These are phyloP conservation scores for Leishmania tarentolae DNA, from an alignment of 208 protist genomes.

Conservation along the genomic window DNA sequence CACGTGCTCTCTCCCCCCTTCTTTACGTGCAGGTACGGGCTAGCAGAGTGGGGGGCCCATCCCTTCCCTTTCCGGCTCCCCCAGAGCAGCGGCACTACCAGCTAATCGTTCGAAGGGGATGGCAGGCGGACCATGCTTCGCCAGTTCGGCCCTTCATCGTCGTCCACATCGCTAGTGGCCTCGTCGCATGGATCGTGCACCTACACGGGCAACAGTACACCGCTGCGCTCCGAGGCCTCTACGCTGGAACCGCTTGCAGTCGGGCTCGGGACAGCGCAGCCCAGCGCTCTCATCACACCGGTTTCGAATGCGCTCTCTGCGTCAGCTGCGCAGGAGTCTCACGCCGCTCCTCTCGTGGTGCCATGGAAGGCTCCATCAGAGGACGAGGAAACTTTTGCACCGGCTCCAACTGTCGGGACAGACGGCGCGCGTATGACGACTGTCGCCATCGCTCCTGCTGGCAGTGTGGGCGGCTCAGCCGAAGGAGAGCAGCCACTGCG, in stretches of 20 bases:
- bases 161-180: background rate
- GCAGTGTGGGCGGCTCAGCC: background rate
- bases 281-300: background rate
- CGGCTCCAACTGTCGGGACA: background rate
- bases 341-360: background rate
- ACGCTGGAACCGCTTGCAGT: background rate
- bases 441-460: background rate
- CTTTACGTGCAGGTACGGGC: background rate
- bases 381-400: background rate
- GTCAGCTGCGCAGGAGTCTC: background rate
- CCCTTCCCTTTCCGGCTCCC: background rate
- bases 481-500: background rate
- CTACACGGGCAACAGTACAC: background rate
- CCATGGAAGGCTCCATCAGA: background rate
- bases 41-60: background rate
- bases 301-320: background rate
- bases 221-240: conserved; percentile 1
- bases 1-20: background rate
- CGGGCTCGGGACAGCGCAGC: background rate
- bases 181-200: background rate
- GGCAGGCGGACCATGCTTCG: background rate
- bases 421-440: background rate
- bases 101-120: background rate
- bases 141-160: background rate
- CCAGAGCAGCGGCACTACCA: background rate